A percentile compares a stretch with the other conserved stretches of the same genome.
Evolutionary conservation across 768 basidiomycete genomes (phyloP).

Genomic region (Glaciozyma martinii): DNA sequence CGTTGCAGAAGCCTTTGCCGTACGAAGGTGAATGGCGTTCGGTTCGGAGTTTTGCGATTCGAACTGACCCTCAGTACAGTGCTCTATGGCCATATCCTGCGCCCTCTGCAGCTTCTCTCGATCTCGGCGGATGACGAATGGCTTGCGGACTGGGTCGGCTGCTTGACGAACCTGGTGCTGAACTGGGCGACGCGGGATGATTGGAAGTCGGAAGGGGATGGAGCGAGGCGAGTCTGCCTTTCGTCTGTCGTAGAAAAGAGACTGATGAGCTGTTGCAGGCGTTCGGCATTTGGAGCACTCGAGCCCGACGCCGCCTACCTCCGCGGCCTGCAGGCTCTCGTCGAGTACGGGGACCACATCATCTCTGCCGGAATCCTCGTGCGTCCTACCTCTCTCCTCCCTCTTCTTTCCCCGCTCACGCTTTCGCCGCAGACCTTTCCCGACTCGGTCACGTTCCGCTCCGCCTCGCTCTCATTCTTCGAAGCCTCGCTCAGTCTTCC

Average conservation of each 20-base stretch:
- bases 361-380: background rate
- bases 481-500: conserved; percentile 10
- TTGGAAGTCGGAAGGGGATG: background rate
- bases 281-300: background rate
- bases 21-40: background rate
- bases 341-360: background rate
- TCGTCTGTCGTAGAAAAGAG: no score
- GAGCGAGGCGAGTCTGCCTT: background rate
- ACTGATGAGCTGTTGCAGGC: background rate
- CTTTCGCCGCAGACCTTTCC: conserved; percentile 1
- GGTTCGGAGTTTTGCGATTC: background rate
- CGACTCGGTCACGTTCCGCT: background rate
- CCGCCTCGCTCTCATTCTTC: conserved; percentile 12
- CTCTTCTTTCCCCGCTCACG: background rate
- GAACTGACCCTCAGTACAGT: background rate
- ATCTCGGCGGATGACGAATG: background rate
- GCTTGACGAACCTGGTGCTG: background rate
- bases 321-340: background rate
- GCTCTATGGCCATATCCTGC: background rate
- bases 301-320: background rate
- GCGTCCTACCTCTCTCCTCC: background rate
- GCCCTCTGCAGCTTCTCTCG: background rate
- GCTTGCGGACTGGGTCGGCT: background rate
- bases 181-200: conserved; percentile 6
- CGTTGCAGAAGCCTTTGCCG: conserved; percentile 1